These are phyloP conservation scores for Rickenella mellea DNA, from an alignment of 768 basidiomycete species.

Conservation along the genomic window DNA sequence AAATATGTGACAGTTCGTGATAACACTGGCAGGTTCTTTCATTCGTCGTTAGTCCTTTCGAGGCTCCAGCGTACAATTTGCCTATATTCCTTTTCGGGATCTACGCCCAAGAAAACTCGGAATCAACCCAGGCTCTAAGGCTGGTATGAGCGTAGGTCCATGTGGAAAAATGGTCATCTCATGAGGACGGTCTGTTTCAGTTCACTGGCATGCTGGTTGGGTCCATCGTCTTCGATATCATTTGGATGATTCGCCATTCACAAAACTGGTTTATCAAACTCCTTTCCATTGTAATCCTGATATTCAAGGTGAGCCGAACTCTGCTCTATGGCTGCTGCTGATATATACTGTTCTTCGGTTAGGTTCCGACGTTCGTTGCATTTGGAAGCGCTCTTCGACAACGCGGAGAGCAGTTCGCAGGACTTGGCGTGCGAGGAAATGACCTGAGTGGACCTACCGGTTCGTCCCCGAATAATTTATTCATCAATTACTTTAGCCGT, in stretches of 20 bases:
- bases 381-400: slow-evolving; percentile 45
- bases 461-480: slow-evolving; percentile 12
- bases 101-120: slow-evolving; percentile 61
- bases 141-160: slow-evolving; percentile 30
- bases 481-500: background rate
- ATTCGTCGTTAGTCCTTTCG: slow-evolving; percentile 44
- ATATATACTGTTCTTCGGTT: background rate
- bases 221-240: slow-evolving; percentile 59
- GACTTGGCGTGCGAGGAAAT: slow-evolving; percentile 34
- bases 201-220: slow-evolving; percentile 53
- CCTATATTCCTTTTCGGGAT: slow-evolving; percentile 75
- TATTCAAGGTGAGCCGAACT: slow-evolving; percentile 41
- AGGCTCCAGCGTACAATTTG: slow-evolving; percentile 64
- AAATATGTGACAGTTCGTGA: too few relatives aligned
- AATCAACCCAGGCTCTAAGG: slow-evolving; percentile 55
- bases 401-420: slow-evolving; percentile 45
- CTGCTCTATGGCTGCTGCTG: background rate
- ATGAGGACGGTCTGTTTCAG: slow-evolving; percentile 23
- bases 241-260: slow-evolving; percentile 53
- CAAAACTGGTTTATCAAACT: slow-evolving; percentile 49
- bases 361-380: slow-evolving; percentile 55
- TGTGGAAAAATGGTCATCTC: background rate
- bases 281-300: slow-evolving; percentile 41
- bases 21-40: slow-evolving; percentile 60
- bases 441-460: slow-evolving; percentile 52